Evolutionary conservation across 2,329 filamentous ascomycete species (phyloP), one percentile per base, ranked within the genome.

Genomic region (Colletotrichum sp.): DNA sequence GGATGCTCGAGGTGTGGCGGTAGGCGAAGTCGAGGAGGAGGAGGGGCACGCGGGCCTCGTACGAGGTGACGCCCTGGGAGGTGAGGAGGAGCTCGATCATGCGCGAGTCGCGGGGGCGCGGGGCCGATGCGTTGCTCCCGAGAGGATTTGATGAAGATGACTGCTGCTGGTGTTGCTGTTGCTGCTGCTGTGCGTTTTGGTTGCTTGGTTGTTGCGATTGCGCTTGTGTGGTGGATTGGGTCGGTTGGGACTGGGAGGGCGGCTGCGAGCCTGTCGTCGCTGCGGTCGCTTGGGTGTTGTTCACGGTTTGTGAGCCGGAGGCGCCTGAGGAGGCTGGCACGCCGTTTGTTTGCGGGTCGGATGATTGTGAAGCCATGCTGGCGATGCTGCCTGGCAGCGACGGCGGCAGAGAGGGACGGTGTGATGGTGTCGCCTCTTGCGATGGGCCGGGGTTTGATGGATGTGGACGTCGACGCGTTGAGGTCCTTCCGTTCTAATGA

Each of bases 21-120:
- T 97, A 97, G 65, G 95, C 94, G 82, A 96, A 96, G 87, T 97
- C 95, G 83, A 97, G 92, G 65, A 97, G 92, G 75, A 96, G 92
- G 1, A 96, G 90, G 1, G 95, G 95, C 2, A 97, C 95, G 81
- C 95, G 94, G 83, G 94, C 92, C 84, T 96, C 95, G 88, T 95
- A 97, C 55, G 93, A 90, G 6, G 93, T 93, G 12, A 96, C 94
- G 81, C 95, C 95, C 80, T 96, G 93, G 9, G 93, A 94, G 24
- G 93, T 93, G 65, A 97, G 92, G 68, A 97, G 91, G 21, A 96
- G 91, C 85, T 96, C 95, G 80, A 97, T 92, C 16, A 95, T 92
- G 81, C 95, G 93, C 18, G 93, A 92, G 84, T 97, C 95, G 85
- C 95, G 94, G 1, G 95, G 95, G 6, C 94, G 92, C 67, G 90